phyloP scores from a whole-genome alignment of 768 basidiomycete species.

The Pleurotus pulmonarius region DNA sequence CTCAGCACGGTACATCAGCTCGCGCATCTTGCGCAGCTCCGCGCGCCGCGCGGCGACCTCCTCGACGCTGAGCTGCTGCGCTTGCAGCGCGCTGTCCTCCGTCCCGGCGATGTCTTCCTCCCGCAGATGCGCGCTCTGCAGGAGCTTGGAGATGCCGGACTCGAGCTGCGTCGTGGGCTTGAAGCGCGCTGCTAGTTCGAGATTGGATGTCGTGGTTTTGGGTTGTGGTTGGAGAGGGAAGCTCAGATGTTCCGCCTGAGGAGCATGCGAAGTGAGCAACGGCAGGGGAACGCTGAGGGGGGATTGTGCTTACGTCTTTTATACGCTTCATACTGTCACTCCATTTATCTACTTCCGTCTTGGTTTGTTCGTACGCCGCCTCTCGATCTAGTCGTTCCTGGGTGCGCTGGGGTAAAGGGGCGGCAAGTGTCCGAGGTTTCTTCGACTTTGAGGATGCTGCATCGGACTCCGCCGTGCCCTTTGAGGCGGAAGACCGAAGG shows the following conservation, averaged over 20 bases:
- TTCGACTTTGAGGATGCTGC: neutral
- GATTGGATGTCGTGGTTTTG: conserved; percentile 56
- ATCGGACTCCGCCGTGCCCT: conserved; percentile 37
- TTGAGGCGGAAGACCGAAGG: conserved; percentile 41
- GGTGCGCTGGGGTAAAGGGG: conserved; percentile 80
- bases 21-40: conserved; percentile 85
- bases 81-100: conserved; percentile 69
- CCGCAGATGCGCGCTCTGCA: conserved; percentile 77
- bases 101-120: conserved; percentile 74
- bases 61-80: conserved; percentile 79
- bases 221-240: conserved; percentile 76
- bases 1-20: conserved; percentile 92
- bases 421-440: conserved; percentile 53
- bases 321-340: conserved; percentile 87
- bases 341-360: conserved; percentile 93
- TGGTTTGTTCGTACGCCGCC: conserved; percentile 93
- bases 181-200: conserved; percentile 83
- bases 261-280: too few relatives aligned
- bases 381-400: conserved; percentile 90
- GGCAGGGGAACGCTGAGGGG: too few relatives aligned
- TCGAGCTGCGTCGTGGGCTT: conserved; percentile 88
- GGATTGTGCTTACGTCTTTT: conserved; percentile 56
- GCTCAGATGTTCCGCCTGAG: conserved; percentile 81
- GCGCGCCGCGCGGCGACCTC: conserved; percentile 80
- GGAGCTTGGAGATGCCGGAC: conserved; percentile 74